Base-by-base conservation (phyloP, 2,329 filamentous ascomycete species). In the Gyromitra esculenta region DNA sequence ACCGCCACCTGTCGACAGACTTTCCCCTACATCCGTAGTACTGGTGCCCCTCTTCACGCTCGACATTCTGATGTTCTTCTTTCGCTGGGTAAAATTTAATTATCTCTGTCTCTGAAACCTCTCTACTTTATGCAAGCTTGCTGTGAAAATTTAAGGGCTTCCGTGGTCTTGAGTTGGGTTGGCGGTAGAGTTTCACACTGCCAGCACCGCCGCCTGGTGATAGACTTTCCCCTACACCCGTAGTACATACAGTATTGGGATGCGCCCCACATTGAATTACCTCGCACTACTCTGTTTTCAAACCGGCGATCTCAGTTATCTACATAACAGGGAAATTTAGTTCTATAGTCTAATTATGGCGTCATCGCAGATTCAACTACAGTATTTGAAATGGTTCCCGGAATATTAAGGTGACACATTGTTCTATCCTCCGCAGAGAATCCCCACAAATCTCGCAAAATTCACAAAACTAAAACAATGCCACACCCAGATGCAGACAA, bases 401-500 rank as follows among this genome's bases (percentile, higher is more conserved):
- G 35, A 41, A 39, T 41, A 37, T 15, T 59, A 41, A 41, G 39
- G 35, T 9, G 56, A 59, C 21, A 37, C 48, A n/a, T 3, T 21
- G 2, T 59, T 35, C 13, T 15, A 52, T 35, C 25, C 8, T 43
- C 18, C 9, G 25, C 25, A 31, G 25, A 31, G 25, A 31, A 7
- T 25, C 39, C 25, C 15, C 62, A 7, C 54, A 52, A 11, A 52
- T 2, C 45, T 52, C n/a, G 11, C n/a, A n/a, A 48, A 59, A 56
- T 48, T 9, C n/a, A 65, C 48, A 62, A 39, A 50, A 37, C 5
- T 45, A 56, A 56, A 63, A 13, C n/a, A 62, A 76, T 79, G 76
- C 63, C 60, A 60, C 71, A 71, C 35, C 74, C 65, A 31, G 50
- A 73, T 35, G 62, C 71, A 64, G 74, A 72, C 31, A 57, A 76